phyloP scores from a whole-genome alignment of 75 land plant species.

The Azolla pinnata region DNA sequence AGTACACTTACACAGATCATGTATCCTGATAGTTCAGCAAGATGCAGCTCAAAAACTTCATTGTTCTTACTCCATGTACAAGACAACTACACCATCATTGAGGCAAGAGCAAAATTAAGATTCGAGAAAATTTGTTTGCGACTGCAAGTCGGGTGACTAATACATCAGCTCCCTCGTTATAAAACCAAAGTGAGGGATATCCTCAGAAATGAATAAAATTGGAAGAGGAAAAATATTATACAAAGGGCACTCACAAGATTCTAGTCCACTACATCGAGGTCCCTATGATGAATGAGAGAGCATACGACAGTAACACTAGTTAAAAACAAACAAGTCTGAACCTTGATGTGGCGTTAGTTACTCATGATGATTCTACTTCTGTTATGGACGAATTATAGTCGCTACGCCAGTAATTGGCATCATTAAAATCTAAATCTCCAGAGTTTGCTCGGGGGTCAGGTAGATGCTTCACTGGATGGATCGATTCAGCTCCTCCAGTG shows the following conservation, averaged over 20 bases:
- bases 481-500: constrained; percentile 26
- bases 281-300: background rate
- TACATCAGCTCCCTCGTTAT: background rate
- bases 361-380: constrained; percentile 4
- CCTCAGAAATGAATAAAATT: background rate
- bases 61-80: no score
- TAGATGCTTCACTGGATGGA: constrained; percentile 4
- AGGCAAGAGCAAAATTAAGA: no score
- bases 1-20: no score
- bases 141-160: background rate
- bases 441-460: constrained; percentile 1
- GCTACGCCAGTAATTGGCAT: constrained; percentile 33
- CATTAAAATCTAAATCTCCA: constrained; percentile 22
- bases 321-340: background rate
- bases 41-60: no score
- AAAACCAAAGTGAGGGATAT: background rate
- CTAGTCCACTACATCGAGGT: background rate
- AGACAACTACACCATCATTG: no score
- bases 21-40: no score
- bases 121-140: background rate
- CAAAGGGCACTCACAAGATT: background rate
- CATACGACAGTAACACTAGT: background rate
- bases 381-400: constrained; percentile 20
- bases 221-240: background rate
- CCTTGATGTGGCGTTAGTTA: background rate